Evolutionary conservation across 1,139 yeast genomes (phyloP), one percentile per base, ranked within the genome.

Genomic region (Suhomyces yuchorum): DNA sequence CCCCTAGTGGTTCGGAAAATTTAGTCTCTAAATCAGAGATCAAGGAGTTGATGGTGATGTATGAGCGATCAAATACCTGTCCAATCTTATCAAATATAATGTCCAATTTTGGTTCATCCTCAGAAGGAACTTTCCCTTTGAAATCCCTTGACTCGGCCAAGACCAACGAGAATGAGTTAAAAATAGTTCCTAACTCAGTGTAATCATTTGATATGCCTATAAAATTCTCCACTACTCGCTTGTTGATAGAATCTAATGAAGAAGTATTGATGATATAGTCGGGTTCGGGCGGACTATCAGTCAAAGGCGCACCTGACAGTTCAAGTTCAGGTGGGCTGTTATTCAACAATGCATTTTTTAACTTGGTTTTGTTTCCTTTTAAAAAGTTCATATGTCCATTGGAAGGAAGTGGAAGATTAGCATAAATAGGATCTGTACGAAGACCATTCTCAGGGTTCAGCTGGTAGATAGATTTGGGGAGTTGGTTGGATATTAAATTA

Each of bases 1-100:
- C 97, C 6, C 88, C 84, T 30, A 92, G 70, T 4, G 96, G 96
- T 61, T 92, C 98, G 36, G 89, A 80, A 56, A 91, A 85, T 47
- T 83, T 81, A 8, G 89, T 80, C 52, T 88, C 84, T 40, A 92
- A 71, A 40, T 82, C 81, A 36, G 82, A 79, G n/a, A 86, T 84
- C 19, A 92, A 72, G 4, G 82, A 75, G 53, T 85, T 87, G 35
- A 90, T 76, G 12, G 87, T 77, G 37, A 85, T 73, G 49, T 82
- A 84, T 32, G 84, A 82, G 39, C 87, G 78, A 61, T 90, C 97
- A 58, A 87, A 84, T 0, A 87, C 84, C 60, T 86, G 90, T 3
- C 97, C 96, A 12, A 89, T 78, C 52, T 82, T 81, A 55, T 91
- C 96, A 48, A 75, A 63, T 1, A 75, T 62, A 8, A 70, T 52